These are phyloP conservation scores for Verticillium dahliae DNA, from an alignment of 2,329 filamentous ascomycete genomes.

Conservation along the genomic window DNA sequence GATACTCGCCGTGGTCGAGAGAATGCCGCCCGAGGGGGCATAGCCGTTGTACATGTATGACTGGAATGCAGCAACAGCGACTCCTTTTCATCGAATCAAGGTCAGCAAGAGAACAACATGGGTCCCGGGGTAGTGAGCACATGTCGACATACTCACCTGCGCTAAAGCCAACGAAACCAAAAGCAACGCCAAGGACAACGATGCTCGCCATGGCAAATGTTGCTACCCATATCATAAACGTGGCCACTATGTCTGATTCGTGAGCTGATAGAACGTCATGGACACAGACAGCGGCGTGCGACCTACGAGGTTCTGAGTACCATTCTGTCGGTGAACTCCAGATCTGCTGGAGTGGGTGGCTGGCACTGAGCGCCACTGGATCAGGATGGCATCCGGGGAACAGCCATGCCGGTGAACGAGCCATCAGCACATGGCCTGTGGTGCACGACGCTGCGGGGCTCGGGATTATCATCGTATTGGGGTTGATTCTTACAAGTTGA, in stretches of 20 bases:
- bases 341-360: background rate
- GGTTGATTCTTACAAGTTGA: background rate
- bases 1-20: conserved; percentile 14
- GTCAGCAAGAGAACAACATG: too few relatives aligned
- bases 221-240: background rate
- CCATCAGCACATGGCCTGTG: background rate
- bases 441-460: background rate
- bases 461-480: background rate
- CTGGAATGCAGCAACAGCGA: conserved; percentile 7
- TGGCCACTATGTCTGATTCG: background rate
- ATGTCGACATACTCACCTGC: too few relatives aligned
- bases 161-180: too few relatives aligned
- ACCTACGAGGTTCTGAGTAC: background rate
- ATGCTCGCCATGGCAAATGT: background rate
- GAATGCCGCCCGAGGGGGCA: conserved; percentile 13
- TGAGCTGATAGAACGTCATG: background rate
- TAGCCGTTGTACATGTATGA: conserved; percentile 13
- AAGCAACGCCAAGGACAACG: background rate
- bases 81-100: background rate
- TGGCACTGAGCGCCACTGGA: background rate
- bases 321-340: background rate
- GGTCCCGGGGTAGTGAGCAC: too few relatives aligned
- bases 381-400: background rate
- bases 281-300: background rate
- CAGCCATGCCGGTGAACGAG: background rate